These are phyloP conservation scores for Cicer chorassanicum DNA, from an alignment of 306 rosid species.

Conservation along the genomic window DNA sequence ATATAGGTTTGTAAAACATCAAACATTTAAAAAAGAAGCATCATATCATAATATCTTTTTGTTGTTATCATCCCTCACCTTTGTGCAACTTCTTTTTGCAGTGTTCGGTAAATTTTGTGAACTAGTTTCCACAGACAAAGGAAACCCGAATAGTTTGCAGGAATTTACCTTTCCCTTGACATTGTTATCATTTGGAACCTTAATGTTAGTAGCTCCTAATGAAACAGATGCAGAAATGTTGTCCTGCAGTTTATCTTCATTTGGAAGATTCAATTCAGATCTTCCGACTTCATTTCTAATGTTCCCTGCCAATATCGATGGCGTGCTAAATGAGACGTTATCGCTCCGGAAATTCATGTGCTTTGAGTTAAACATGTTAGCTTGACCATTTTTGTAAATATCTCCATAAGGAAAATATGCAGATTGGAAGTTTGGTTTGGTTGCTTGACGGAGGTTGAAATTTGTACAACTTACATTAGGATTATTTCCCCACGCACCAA, in stretches of 20 bases:
- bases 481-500: conserved; percentile 72
- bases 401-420: conserved; percentile 68
- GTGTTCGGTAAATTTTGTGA: conserved; percentile 56
- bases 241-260: conserved; percentile 60
- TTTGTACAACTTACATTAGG: conserved; percentile 57
- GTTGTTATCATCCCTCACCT: conserved; percentile 74
- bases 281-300: conserved; percentile 56
- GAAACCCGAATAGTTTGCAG: conserved; percentile 87
- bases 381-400: conserved; percentile 58
- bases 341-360: conserved; percentile 55
- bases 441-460: conserved; percentile 62
- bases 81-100: conserved; percentile 92
- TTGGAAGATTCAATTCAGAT: conserved; percentile 55
- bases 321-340: conserved; percentile 47
- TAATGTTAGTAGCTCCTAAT: conserved; percentile 49
- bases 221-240: conserved; percentile 55
- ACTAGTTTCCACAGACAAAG: conserved; percentile 73
- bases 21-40: conserved; percentile 41
- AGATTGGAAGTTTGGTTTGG: conserved; percentile 63
- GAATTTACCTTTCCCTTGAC: conserved; percentile 55
- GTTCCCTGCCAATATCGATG: conserved; percentile 56
- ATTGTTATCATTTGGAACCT: conserved; percentile 58
- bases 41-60: conserved; percentile 51
- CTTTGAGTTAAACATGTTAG: conserved; percentile 56
- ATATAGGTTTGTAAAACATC: conserved; percentile 63